Evolutionary conservation across 805 yeast species (phyloP), one percentile per base, ranked within the genome.

Genomic region (Candida endomychidarum): DNA sequence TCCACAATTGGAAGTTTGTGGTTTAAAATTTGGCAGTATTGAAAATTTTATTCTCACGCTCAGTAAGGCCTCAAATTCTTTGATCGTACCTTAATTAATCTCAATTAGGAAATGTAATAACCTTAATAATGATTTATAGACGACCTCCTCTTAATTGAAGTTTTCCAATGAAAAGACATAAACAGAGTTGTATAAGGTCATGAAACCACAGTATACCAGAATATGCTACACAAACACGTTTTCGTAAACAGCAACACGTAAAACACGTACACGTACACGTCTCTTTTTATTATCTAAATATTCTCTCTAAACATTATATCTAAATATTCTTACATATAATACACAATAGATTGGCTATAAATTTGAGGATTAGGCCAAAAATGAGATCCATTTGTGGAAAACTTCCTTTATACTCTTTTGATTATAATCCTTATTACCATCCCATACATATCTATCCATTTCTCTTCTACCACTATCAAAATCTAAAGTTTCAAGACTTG

Each of bases 391-490:
- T 47, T 64, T 68, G 31, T 52, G 52, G n/a, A 57, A 37, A 5
- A 63, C 53, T 15, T 65, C 71, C 38, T 63, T 63, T 25, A 61
- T 20, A 33, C 54, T 64, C 24, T 58, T 52, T 18, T 52, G 49
- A 45, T 66, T 65, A 46, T 64, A 68, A 38, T 68, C 73, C 35
- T 60, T 55, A 18, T 85, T 86, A 42, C 86, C 93, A 49, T 82
- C 87, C 95, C 95, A 86, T 16, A 81, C 78, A 47, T 77, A 77
- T 35, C 88, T 67, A 60, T 88, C 96, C 63, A 82, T 78, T 56
- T 87, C 96, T 37, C 93, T 72, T 51, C 96, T 68, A 2, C 96
- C 96, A 0, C 87, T 75, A 58, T 88, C 96, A 56, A 84, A 74
- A 58, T 88, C 95, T 44, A 87, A 57, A 33, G 85, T 82, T 49